Evolutionary conservation across 2,329 filamentous ascomycete genomes (phyloP), one percentile per base, ranked within the genome.

Genomic region (Venturiaceae sp.): DNA sequence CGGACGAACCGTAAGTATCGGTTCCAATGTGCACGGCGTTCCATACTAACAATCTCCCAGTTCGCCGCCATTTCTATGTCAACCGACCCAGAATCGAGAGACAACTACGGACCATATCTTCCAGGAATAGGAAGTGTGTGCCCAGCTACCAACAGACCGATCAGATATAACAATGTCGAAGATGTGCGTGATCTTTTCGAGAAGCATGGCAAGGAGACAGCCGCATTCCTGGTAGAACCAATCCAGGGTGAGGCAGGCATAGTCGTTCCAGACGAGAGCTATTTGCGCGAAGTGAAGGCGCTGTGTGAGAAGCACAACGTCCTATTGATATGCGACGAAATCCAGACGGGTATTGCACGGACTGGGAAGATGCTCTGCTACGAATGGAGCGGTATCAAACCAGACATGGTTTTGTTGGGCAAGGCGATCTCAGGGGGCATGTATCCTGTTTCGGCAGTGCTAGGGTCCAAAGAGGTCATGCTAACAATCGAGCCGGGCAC

Each of bases 351-450:
- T 64, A 96, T 99, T 69, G 94, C 91, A 58, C 86, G 94, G 63
- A 99, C 94, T 19, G 94, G 94, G 57, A 89, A 88, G 69, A 88
- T 99, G 78, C 84, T 99, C 58, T 96, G 91, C 80, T 87, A 89
- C 68, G 85, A 99, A 75, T 97, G 94, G 92, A 86, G 89, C 59
- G 88, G 86, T 65, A 91, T 99, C 79, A 95, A 92, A 79, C 94
- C 92, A 39, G 94, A 99, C 71, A 82, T 99, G 68, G 87, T 99
- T 26, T 86, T 95, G 53, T 84, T 99, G 34, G 94, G 94, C 69
- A 99, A 99, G 79, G 94, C 94, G 65, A 96, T 99, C 71, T 96
- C 91, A 34, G 94, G 94, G 63, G 94, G 94, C 73, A 94, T 97
- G 87, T 99, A 99, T 76, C 94, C 94, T n/a, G 94, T 99, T 60